phyloP scores from a whole-genome alignment of 148 eudicot species.

The Vaccinium corymbosum region DNA sequence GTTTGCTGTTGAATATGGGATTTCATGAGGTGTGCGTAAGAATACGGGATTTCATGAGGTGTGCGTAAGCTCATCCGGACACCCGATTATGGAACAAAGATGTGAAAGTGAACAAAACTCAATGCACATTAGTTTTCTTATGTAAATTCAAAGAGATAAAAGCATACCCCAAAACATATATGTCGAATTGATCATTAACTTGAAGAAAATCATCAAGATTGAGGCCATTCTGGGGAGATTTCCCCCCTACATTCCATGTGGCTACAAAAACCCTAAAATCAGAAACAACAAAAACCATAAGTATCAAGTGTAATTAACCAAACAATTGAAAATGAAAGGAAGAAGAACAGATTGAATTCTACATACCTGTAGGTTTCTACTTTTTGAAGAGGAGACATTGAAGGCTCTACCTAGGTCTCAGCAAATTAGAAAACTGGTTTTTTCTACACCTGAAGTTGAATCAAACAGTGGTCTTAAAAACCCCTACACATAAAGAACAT shows the following conservation, averaged over 20 bases:
- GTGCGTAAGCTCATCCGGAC: not conserved
- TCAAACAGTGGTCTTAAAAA: not conserved
- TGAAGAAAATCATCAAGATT: slow-evolving; percentile 61
- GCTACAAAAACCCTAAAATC: slow-evolving; percentile 47
- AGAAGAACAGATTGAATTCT: not conserved
- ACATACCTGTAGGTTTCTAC: slow-evolving; percentile 44
- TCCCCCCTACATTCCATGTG: slow-evolving; percentile 77
- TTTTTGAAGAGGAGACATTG: slow-evolving; percentile 26
- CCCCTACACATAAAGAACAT: not conserved
- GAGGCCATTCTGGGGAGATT: slow-evolving; percentile 44
- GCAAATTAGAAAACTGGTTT: not conserved
- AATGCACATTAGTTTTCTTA: not conserved
- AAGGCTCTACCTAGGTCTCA: slow-evolving; percentile 22
- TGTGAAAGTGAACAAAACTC: not conserved
- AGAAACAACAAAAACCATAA: not conserved
- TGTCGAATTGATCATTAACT: slow-evolving; percentile 45
- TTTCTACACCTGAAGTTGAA: not conserved
- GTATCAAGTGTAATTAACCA: not conserved
- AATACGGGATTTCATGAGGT: not conserved
- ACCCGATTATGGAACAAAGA: not conserved
- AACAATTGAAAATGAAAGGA: not conserved
- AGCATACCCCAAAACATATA: slow-evolving; percentile 59
- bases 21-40: not conserved
- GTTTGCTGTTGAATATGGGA: too few relatives aligned
- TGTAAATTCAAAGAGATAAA: not conserved